Evolutionary conservation across 352 stramenopile species (phyloP), one percentile per base, ranked within the genome.

Genomic region (Phytophthora pseudosyringae): DNA sequence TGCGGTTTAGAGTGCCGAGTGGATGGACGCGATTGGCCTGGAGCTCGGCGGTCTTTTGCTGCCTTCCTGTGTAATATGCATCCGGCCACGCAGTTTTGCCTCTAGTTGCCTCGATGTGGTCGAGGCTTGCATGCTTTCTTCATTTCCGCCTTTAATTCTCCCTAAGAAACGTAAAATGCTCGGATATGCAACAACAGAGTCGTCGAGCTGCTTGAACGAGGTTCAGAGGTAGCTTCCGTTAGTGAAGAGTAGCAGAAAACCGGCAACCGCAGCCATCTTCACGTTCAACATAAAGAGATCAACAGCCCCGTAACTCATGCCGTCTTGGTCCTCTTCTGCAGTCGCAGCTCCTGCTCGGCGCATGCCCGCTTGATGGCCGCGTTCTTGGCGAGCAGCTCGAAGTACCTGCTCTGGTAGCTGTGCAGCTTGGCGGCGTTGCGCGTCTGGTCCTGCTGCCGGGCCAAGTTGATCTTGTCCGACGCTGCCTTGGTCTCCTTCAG

Each of bases 321-420:
- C n/a, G 67, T 75, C 68, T 81, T 83, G 35, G 64, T 11, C 45
- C 72, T 86, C 67, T 86, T 82, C 21, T 71, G 57, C 47, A 41
- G 51, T n/a, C 63, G 64, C 26, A 35, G 5, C 43, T 75, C 48
- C 46, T 75, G 40, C 36, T 57, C 31, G 28, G 31, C 58, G 16
- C 69, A 75, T 16, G 73, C 69, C 6, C 69, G 59, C 50, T 88
- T 85, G 50, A 91, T 91, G 11, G 74, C 49, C 12, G 71, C 69
- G 52, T 90, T 91, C 65, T 93, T 91, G 39, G 52, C 60, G n/a
- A 91, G 56, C 65, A 94, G 66, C 5, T 88, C 76, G 43, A 85
- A 60, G 48, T 86, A 85, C 35, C 75, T 85, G 60, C 62, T 78
- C 49, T 78, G 62, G 56, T 92, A 88, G 32, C 45, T 76, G 13